Evolutionary conservation across 352 stramenopile genomes (phyloP).

Genomic region (Globisporangium spiculum): DNA sequence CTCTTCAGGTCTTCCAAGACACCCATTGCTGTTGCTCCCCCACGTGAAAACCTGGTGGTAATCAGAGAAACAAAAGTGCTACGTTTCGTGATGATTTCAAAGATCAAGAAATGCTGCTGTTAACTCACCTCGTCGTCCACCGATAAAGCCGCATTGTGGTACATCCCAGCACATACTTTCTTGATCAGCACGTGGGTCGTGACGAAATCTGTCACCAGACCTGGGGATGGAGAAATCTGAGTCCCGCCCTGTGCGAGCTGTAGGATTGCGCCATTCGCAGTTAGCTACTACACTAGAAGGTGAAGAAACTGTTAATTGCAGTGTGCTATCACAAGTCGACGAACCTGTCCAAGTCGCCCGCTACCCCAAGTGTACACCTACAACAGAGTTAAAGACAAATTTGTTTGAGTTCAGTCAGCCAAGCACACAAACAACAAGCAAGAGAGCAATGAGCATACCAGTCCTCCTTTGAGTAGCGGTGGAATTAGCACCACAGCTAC

Average conservation of each 20-base stretch:
- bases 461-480: slow-evolving; percentile 76
- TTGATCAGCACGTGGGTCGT: slow-evolving; percentile 82
- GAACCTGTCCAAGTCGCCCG: slow-evolving; percentile 89
- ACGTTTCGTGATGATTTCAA: not conserved
- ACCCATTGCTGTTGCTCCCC: slow-evolving; percentile 91
- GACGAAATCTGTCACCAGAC: slow-evolving; percentile 80
- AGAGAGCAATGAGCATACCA: slow-evolving; percentile 27
- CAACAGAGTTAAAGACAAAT: not conserved
- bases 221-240: slow-evolving; percentile 67
- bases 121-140: slow-evolving; percentile 79
- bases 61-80: not conserved
- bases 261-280: not conserved
- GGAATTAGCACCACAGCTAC: slow-evolving; percentile 88
- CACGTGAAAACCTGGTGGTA: slow-evolving; percentile 85
- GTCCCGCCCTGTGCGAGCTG: slow-evolving; percentile 63
- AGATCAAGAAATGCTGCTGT: too few species aligned
- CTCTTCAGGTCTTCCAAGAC: slow-evolving; percentile 76
- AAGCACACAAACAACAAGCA: not conserved
- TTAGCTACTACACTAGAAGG: slow-evolving; percentile 17
- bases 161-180: slow-evolving; percentile 82
- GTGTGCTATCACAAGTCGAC: not conserved
- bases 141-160: slow-evolving; percentile 90
- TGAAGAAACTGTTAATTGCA: not conserved
- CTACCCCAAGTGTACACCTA: slow-evolving; percentile 92
- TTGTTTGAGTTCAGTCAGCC: not conserved